Base-by-base conservation (phyloP, 129 eudicot genomes). In the Arctium lappa region DNA sequence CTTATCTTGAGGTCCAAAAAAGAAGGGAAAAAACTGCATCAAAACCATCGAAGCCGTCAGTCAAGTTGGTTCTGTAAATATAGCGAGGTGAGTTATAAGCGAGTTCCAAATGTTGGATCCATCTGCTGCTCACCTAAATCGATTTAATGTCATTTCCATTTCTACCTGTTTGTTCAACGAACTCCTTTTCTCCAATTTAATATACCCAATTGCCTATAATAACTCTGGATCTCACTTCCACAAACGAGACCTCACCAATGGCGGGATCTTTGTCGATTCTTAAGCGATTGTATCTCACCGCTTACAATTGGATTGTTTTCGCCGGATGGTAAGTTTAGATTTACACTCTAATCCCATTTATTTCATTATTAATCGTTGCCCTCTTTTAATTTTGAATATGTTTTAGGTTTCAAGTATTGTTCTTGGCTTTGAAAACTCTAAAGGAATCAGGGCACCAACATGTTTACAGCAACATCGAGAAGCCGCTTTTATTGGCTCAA, bases 401-500 rank as follows among this genome's bases (percentile, higher is more conserved):
- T 72, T 56, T 72, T 74, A 93, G 97, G 97, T 69, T 82, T 63
- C 99, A 95, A 84, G 98, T 95, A 29, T 80, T 95, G 81, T 90
- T 81, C 81, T 79, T 95, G 79, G 86, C 94, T 82, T 82, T 91
- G 74, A 91, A 91, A 75, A 91, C 99, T 5, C 82, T 95, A 37
- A 86, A 70, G 65, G 92, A 91, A 72, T 89, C 94, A 8, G 95
- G 98, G 15, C 84, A 88, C 74, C 89, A 93, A 70, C 87, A 91
- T 77, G 97, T 95, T 38, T 95, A 95, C 89, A 90, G 86, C 75
- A 95, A 90, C 40, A 89, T 95, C 31, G 91, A 93, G 76, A 91
- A 86, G 75, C 98, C 99, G 68, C 94, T 95, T 53, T 82, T 87
- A 31, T 89, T 88, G 66, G 98, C 99, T 75, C 99, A 95, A 84